Evolutionary conservation across 1,284 basidiomycete species (phyloP).

Genomic region (Ganoderma lucidum): DNA sequence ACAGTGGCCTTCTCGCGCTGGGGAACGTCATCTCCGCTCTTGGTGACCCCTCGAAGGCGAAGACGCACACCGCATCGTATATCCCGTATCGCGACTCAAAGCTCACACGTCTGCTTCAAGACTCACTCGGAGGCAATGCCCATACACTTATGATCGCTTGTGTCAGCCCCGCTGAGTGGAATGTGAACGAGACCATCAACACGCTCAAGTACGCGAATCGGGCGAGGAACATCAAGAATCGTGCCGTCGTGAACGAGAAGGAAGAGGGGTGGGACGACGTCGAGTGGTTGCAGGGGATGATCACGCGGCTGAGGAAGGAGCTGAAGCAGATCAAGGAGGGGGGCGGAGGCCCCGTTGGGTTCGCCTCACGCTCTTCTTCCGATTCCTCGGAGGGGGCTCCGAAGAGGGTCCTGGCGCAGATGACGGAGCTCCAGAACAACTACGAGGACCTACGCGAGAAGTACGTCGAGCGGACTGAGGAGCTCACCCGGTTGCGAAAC

Average conservation of each 20-base stretch:
- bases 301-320: constrained; percentile 88
- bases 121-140: constrained; percentile 98
- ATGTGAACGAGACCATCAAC: constrained; percentile 94
- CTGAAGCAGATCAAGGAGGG: constrained; percentile 81
- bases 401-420: constrained; percentile 78
- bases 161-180: constrained; percentile 95
- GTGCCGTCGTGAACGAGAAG: constrained; percentile 90
- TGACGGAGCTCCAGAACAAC: constrained; percentile 81
- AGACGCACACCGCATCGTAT: constrained; percentile 81
- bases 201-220: constrained; percentile 99
- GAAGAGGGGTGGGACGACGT: constrained; percentile 99
- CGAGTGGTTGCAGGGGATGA: constrained; percentile 92
- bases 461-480: constrained; percentile 87
- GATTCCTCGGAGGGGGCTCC: constrained; percentile 58
- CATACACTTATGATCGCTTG: constrained; percentile 99
- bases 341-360: constrained; percentile 43
- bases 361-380: constrained; percentile 24
- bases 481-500: constrained; percentile 79
- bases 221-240: constrained; percentile 97
- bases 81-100: constrained; percentile 98
- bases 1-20: constrained; percentile 94
- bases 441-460: constrained; percentile 87
- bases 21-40: constrained; percentile 99
- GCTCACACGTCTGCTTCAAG: constrained; percentile 92
- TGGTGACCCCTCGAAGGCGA: constrained; percentile 89